Base-by-base conservation (phyloP, 2,329 filamentous ascomycete species). In the Sclerotinia nivalis region DNA sequence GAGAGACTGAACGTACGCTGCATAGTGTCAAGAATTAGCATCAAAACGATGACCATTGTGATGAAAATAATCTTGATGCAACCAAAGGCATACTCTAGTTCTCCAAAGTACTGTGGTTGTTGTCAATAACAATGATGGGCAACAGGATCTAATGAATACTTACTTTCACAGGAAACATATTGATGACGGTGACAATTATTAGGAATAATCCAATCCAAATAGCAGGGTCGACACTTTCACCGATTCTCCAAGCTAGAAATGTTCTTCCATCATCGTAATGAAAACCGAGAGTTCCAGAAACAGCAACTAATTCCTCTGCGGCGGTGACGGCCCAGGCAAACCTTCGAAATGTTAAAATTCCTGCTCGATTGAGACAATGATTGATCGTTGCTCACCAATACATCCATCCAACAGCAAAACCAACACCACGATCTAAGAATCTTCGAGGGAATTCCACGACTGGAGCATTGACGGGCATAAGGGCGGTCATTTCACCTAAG, bases 381-480 rank as follows among this genome's bases (percentile, higher is more conserved):
- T 37, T 55, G 31, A 37, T 20, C 1, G 20, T 20, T 37, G 37
- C 74, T 70, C 59, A 81, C 79, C 79, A 81, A 70, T 81, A 80
- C 31, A 81, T 76, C 79, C 79, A 81, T 1, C 80, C 80, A 25
- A 81, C 77, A 4, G 80, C 79, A 73, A 81, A 81, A 8, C 80
- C 80, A 66, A 80, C 76, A 8, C 77, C 79, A 6, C 77, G 75
- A 74, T 80, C 80, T 3, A 80, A 71, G 68, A 81, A 81, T 5
- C 80, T 75, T 9, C 79, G 74, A 22, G 79, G 77, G 68, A 81
- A 81, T 65, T 81, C 78, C 75, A 81, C 80, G 22, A 81, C 79
- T 15, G 79, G 78, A 43, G 78, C 78, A 69, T 80, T 80, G 52
- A 82, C 80, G 18, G 80, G 80, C 79, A 81, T 80, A 68, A 81